Evolutionary conservation across 176 grass and related monocot species (phyloP).

Genomic region (Musa beccarii): DNA sequence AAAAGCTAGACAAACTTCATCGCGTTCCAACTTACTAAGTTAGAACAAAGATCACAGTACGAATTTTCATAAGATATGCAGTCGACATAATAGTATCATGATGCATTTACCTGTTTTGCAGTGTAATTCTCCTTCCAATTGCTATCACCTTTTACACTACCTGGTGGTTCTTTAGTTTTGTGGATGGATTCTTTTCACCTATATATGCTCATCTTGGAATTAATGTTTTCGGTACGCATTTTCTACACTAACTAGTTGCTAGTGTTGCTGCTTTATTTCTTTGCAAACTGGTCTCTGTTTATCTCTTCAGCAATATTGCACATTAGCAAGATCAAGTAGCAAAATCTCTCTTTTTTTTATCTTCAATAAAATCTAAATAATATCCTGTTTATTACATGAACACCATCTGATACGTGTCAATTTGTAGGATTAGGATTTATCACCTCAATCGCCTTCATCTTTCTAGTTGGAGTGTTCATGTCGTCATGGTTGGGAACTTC

Average conservation of each 20-base stretch:
- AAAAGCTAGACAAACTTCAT: no score
- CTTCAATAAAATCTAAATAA: background rate
- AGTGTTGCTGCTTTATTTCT: no score
- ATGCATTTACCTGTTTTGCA: conserved; percentile 12
- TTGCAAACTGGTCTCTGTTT: no score
- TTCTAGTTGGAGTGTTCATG: conserved; percentile 63
- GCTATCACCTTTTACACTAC: conserved; percentile 70
- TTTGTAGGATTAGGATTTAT: conserved; percentile 48
- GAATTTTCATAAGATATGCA: background rate
- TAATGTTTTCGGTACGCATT: conserved; percentile 41
- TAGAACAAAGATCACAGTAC: background rate
- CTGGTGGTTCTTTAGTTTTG: conserved; percentile 72
- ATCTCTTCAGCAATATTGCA: no score
- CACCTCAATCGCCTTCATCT: conserved; percentile 70
- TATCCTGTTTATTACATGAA: no score
- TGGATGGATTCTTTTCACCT: conserved; percentile 77
- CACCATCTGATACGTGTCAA: no score
- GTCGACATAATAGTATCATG: background rate
- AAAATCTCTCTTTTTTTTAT: background rate
- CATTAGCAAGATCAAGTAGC: background rate
- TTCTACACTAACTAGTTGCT: background rate
- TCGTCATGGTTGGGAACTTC: conserved; percentile 67
- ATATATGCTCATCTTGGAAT: conserved; percentile 72
- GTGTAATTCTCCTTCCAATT: conserved; percentile 71
- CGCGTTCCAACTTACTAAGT: no score